Percentiles rank a stretch among this genome's conserved stretches.
Evolutionary conservation across 148 eudicot species (phyloP).

Genomic region (Euryodendron excelsum): DNA sequence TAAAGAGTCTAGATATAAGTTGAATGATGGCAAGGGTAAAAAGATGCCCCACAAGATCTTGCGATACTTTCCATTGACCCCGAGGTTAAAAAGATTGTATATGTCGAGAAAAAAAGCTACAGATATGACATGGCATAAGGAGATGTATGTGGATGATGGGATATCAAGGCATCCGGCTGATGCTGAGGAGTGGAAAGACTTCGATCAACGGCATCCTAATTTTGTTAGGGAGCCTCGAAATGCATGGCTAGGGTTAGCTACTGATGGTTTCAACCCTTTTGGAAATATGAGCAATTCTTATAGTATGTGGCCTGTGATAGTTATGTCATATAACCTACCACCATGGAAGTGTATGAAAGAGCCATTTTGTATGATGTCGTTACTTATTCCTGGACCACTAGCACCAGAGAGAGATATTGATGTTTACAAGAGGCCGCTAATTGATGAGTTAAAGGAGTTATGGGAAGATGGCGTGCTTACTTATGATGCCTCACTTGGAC

Average conservation of each 20-base stretch:
- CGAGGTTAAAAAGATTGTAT: neutral
- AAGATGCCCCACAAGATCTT: neutral
- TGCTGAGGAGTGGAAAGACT: constrained; percentile 9
- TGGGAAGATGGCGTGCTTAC: neutral
- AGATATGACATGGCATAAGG: neutral
- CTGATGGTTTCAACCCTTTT: constrained; percentile 25
- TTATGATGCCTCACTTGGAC: neutral
- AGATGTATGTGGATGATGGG: neutral
- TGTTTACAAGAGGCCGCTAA: neutral
- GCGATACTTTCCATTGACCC: neutral
- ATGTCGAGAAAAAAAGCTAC: neutral
- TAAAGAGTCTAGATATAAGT: neutral
- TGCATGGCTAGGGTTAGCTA: constrained; percentile 1
- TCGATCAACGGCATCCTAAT: neutral
- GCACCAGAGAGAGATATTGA: neutral
- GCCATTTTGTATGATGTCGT: constrained; percentile 12
- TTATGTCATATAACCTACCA: constrained; percentile 14
- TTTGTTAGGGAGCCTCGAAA: constrained; percentile 12
- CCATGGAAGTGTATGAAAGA: constrained; percentile 17
- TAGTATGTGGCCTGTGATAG: constrained; percentile 19
- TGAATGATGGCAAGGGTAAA: neutral
- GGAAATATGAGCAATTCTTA: neutral
- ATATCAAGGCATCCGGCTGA: constrained; percentile 8
- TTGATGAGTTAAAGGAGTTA: neutral
- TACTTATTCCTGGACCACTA: neutral